Percentiles rank a stretch among this genome's conserved stretches.
Conservation (phyloP, 1,284 basidiomycete genomes). For the Cryptococcus sp. region DNA sequence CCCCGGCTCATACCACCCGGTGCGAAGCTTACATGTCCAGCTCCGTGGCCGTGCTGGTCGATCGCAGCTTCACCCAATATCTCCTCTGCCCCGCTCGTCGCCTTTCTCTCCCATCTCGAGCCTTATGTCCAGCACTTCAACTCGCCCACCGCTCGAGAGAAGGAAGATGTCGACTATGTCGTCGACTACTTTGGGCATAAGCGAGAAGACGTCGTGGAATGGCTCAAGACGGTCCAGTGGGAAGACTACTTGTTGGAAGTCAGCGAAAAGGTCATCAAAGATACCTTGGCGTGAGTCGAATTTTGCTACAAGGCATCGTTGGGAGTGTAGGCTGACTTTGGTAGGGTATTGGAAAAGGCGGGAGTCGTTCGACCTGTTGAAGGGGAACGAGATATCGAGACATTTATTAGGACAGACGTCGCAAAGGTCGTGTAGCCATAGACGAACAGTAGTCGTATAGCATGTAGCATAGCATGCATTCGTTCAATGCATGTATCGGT, state of each 20-base stretch:
- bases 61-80: slow-evolving; percentile 74
- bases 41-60: slow-evolving; percentile 96
- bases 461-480: no score
- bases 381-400: slow-evolving; percentile 55
- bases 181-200: slow-evolving; percentile 71
- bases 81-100: slow-evolving; percentile 50
- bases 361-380: slow-evolving; percentile 62
- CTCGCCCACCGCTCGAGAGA: slow-evolving; percentile 56
- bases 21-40: slow-evolving; percentile 45
- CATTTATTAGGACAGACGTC: slow-evolving; percentile 60
- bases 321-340: not conserved
- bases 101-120: slow-evolving; percentile 63
- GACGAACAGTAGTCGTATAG: no score
- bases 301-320: slow-evolving; percentile 1
- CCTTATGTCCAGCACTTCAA: slow-evolving; percentile 64
- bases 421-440: slow-evolving; percentile 49
- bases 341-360: slow-evolving; percentile 64
- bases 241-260: slow-evolving; percentile 62
- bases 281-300: slow-evolving; percentile 61
- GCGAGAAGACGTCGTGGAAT: slow-evolving; percentile 58
- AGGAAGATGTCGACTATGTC: slow-evolving; percentile 67
- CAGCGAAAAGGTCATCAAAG: slow-evolving; percentile 57
- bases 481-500: no score
- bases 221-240: slow-evolving; percentile 74
- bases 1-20: not conserved